Evolutionary conservation across 1,139 yeast genomes (phyloP), one percentile per base, ranked within the genome.

Genomic region (Yamadazyma conglobata): DNA sequence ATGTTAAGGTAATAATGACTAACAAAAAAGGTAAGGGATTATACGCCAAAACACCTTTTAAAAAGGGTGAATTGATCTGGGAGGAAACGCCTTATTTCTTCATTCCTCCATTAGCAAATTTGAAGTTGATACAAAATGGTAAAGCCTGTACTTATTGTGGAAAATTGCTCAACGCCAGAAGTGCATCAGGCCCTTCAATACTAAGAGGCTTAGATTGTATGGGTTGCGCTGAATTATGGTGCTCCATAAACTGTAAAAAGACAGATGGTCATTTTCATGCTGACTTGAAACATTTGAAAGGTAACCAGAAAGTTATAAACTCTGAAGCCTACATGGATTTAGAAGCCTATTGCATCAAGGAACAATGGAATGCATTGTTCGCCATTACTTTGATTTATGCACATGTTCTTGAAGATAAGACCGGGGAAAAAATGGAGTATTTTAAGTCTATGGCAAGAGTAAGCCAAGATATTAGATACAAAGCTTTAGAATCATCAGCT

Each of bases 61-160:
- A 60, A 3, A 64, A 68, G 36, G 81, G 79, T 3, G 72, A 68
- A 3, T 39, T 71, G 25, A 49, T 85, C 4, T 80, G 87, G 79
- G 62, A 66, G 25, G 82, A 78, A 42, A 43, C 52, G 1, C 89
- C 94, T 1, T 60, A 83, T 31, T 75, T 85, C 32, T 69, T 76
- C 22, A 60, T 85, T 0, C 89, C 95, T 0, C 84, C 86, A 1
- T 65, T 85, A 44, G 91, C 84, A 11, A 73, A 81, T 40, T 56
- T 77, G 19, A 70, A 75, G 28, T 59, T 86, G 36, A 75, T 85
- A 40, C 70, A 73, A 31, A 53, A 60, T 12, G 89, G 93, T 0
- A 76, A 76, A 45, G 87, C 89, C 4, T 89, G 97, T 53, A 69
- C 89, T 2, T 72, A 73, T 47, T 89, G 97, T 61, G 89, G 94